Base-by-base conservation (phyloP, 345 rosid genomes). In the Diplotaxis tenuifolia region DNA sequence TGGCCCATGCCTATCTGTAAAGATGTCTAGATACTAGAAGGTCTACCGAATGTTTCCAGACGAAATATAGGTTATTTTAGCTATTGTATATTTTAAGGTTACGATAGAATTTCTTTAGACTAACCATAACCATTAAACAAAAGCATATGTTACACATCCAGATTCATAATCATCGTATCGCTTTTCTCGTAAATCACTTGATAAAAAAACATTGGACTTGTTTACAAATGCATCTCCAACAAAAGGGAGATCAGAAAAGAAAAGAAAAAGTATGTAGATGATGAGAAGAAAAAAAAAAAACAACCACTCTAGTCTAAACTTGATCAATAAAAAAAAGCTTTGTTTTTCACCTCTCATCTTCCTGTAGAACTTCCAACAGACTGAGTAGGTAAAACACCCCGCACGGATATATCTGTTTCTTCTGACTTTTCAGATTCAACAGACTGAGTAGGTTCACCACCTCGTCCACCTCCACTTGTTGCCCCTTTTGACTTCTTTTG, bases 311-410 rank as follows among this genome's bases (percentile, higher is more conserved):
- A 67, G 27, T 68, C 70, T 55, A 62, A 68, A 45, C 57, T 69
- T 70, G 65, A 63, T 10, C 58, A 53, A 63, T 19, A 20, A 0
- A 59, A 50, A 18, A 16, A 25, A n/a, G 59, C 47, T 10, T 14
- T 23, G 9, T 56, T 57, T 27, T 31, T 62, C 50, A 50, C 9
- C 40, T 58, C 45, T 72, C 54, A 77, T 73, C 74, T 53, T 55
- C 71, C 74, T 9, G 73, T 68, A 57, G 78, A 78, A 47, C 67
- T 78, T 59, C 59, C 68, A 66, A 77, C 22, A 58, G 58, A 58
- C 36, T 65, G 58, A 58, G 27, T 65, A 38, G 72, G 69, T 42
- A 66, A 66, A 23, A 71, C 76, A 2, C 58, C 76, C 7, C 68
- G 54, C 64, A 71, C 62, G 0, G 58, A 27, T 59, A 66, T 72